Base-by-base conservation (phyloP, 139 green algal species). In the Coccomyxa sp. region DNA sequence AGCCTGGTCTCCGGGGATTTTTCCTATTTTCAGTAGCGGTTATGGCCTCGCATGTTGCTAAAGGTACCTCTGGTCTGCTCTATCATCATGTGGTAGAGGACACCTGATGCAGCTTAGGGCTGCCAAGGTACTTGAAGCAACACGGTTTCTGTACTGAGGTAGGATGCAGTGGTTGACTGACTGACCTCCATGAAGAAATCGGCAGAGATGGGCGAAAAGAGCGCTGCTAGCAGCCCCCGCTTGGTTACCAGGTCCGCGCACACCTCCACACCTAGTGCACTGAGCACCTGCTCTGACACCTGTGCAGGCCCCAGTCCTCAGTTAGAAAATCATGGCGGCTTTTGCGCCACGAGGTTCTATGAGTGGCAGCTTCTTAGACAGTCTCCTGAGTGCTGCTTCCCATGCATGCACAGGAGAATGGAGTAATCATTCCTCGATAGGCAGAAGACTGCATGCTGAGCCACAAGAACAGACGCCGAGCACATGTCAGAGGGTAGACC, bases 241-340 rank as follows among this genome's bases (percentile, higher is more conserved):
- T 91, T 60, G 10, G 79, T 74, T 1, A 96, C 67, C 79, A 98
- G 82, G 57, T 96, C 86, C 10, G 81, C 82, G 82, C 91, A 95
- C 3, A 80, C 88, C 27, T 79, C 66, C 14, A 97, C 84, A 0
- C 89, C 91, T 75, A 98, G 87, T 0, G 86, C 85, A 0, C 80
- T 77, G 27, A 98, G 88, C 13, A 90, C 79, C 59, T 90, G 85
- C 89, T 98, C 95, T 14, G 86, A 93, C 23, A 98, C 93, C 84
- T 88, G 81, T 25, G 25, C n/a, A 81, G 12, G 23, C 14, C 71
- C 17, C 23, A 38, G 28, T 3, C 1, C 14, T 18, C 10, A 30
- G 10, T 77, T 77, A 45, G 1, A 77, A 10, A 9, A 74, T 7
- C 38, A 3, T 51, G 38, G 13, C 71, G 76, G 57, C 21, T 23